Evolutionary conservation across 2,329 filamentous ascomycete genomes (phyloP).

Genomic region (Diaporthe amygdali): DNA sequence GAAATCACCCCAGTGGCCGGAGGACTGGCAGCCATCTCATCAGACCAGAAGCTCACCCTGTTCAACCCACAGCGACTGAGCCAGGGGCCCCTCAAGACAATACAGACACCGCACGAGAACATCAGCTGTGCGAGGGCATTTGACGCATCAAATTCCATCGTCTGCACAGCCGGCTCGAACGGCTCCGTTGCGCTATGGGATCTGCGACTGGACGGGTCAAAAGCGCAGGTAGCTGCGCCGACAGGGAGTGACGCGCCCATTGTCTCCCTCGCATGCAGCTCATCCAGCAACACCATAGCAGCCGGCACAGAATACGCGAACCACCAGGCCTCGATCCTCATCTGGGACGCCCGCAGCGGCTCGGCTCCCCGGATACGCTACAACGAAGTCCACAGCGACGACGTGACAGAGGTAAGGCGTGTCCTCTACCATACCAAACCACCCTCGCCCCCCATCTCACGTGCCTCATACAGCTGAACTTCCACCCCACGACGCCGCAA

Average conservation of each 20-base stretch:
- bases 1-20: constrained; percentile 54
- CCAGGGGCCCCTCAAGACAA: constrained; percentile 51
- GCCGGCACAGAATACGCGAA: constrained; percentile 76
- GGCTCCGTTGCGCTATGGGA: constrained; percentile 73
- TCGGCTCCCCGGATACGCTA: constrained; percentile 57
- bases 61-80: constrained; percentile 65
- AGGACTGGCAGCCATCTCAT: constrained; percentile 66
- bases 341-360: constrained; percentile 66
- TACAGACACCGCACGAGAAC: constrained; percentile 63
- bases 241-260: constrained; percentile 56
- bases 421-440: neutral
- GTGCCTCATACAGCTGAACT: constrained; percentile 53
- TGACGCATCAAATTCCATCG: constrained; percentile 54
- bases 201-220: constrained; percentile 50
- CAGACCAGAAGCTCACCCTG: constrained; percentile 69
- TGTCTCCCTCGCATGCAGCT: constrained; percentile 68
- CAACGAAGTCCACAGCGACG: constrained; percentile 70
- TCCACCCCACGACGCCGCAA: constrained; percentile 64
- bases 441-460: neutral
- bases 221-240: constrained; percentile 49
- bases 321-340: constrained; percentile 63
- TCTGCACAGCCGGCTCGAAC: constrained; percentile 76
- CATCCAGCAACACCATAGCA: constrained; percentile 63
- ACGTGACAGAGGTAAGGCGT: constrained; percentile 61
- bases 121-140: constrained; percentile 67